phyloP scores from a whole-genome alignment of 2,329 filamentous ascomycete species.

The Neonectria coccinea region DNA sequence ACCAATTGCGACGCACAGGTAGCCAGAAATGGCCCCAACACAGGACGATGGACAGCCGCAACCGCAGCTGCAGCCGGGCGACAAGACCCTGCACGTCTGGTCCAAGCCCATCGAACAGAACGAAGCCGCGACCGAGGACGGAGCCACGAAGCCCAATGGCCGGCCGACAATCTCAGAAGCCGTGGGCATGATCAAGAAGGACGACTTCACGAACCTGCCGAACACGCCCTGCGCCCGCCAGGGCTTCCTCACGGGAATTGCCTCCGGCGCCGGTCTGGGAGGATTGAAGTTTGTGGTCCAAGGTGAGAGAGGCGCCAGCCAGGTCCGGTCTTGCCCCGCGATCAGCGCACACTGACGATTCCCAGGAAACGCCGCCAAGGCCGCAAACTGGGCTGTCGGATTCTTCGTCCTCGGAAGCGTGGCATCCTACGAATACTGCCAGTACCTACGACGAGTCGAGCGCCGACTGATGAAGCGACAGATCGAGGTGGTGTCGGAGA shows the following conservation, averaged over 20 bases:
- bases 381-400: constrained; percentile 88
- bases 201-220: constrained; percentile 79
- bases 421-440: constrained; percentile 85
- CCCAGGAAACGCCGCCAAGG: constrained; percentile 55
- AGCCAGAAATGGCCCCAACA: constrained; percentile 53
- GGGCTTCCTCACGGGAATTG: constrained; percentile 85
- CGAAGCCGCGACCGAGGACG: constrained; percentile 37
- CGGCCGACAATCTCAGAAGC: constrained; percentile 66
- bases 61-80: constrained; percentile 29
- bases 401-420: constrained; percentile 78
- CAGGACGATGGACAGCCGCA: constrained; percentile 42
- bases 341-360: constrained; percentile 27
- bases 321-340: background rate
- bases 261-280: constrained; percentile 79
- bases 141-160: constrained; percentile 40
- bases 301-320: constrained; percentile 65
- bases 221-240: constrained; percentile 87
- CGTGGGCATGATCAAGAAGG: constrained; percentile 72
- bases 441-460: constrained; percentile 79
- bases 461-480: constrained; percentile 85
- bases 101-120: constrained; percentile 49
- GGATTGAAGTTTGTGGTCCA: constrained; percentile 79
- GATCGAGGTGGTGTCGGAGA: constrained; percentile 73
- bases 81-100: constrained; percentile 54
- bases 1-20: constrained; percentile 44